Evolutionary conservation across 148 eudicot genomes (phyloP).

Genomic region (Vaccinium corymbosum): DNA sequence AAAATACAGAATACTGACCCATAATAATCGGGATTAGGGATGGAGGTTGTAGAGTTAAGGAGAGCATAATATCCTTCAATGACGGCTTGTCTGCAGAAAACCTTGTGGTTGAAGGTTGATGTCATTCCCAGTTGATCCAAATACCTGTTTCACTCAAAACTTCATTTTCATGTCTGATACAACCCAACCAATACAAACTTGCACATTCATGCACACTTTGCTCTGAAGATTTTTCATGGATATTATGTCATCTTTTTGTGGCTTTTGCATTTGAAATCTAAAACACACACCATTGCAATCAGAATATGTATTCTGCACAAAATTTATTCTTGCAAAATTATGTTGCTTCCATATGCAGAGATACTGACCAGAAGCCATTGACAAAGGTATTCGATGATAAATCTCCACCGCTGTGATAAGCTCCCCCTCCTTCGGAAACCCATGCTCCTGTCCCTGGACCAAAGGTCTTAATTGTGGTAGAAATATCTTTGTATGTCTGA

Average conservation of each 20-base stretch:
- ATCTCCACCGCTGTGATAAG: conserved; percentile 59
- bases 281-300: neutral
- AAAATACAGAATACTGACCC: conserved; percentile 30
- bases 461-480: conserved; percentile 6
- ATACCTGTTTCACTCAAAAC: conserved; percentile 30
- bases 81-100: conserved; percentile 57
- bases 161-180: neutral
- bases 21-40: conserved; percentile 64
- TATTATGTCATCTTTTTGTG: too few relatives aligned
- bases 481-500: conserved; percentile 29
- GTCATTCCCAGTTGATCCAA: conserved; percentile 69
- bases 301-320: neutral
- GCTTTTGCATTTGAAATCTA: too few relatives aligned
- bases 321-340: neutral
- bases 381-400: conserved; percentile 45
- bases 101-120: conserved; percentile 44
- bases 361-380: conserved; percentile 41
- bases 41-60: conserved; percentile 45
- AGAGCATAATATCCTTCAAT: conserved; percentile 64
- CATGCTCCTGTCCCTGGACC: conserved; percentile 46
- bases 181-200: neutral
- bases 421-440: conserved; percentile 66
- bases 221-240: neutral
- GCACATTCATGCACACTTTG: neutral
- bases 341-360: neutral